A percentile compares a stretch with the other conserved stretches of the same genome.
phyloP scores from a whole-genome alignment of 1,284 basidiomycete species.

The Ustilago curta region DNA sequence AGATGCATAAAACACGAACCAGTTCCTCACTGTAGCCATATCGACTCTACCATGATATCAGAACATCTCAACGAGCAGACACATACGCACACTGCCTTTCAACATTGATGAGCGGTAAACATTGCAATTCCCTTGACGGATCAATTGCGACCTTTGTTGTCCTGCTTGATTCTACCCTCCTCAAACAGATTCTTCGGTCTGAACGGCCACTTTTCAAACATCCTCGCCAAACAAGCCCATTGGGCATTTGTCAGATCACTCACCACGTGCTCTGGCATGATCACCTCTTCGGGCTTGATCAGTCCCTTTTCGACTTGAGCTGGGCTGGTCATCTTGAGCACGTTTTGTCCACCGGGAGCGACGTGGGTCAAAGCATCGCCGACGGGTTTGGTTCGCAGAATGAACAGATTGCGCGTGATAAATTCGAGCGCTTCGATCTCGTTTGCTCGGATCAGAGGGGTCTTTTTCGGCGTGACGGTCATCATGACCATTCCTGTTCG shows the following conservation, averaged over 20 bases:
- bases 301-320: conserved; percentile 40
- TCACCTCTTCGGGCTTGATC: conserved; percentile 37
- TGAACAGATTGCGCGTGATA: conserved; percentile 64
- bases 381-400: conserved; percentile 51
- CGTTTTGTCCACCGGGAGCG: conserved; percentile 61
- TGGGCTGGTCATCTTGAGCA: conserved; percentile 54
- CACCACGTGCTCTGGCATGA: conserved; percentile 54
- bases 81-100: background rate
- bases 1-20: conserved; percentile 23
- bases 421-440: conserved; percentile 65
- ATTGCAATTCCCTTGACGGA: background rate
- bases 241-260: conserved; percentile 58
- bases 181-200: conserved; percentile 58
- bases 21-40: background rate
- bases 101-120: too few relatives aligned
- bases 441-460: conserved; percentile 37
- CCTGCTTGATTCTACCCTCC: conserved; percentile 47
- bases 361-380: conserved; percentile 58
- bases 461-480: conserved; percentile 55
- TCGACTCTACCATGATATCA: background rate
- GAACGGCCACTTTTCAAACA: conserved; percentile 68
- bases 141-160: conserved; percentile 33
- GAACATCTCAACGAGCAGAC: conserved; percentile 1
- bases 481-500: conserved; percentile 55
- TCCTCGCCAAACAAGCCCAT: conserved; percentile 59